These are phyloP conservation scores for Secale cereale DNA, from an alignment of 176 grass and related monocot genomes.

Conservation along the genomic window DNA sequence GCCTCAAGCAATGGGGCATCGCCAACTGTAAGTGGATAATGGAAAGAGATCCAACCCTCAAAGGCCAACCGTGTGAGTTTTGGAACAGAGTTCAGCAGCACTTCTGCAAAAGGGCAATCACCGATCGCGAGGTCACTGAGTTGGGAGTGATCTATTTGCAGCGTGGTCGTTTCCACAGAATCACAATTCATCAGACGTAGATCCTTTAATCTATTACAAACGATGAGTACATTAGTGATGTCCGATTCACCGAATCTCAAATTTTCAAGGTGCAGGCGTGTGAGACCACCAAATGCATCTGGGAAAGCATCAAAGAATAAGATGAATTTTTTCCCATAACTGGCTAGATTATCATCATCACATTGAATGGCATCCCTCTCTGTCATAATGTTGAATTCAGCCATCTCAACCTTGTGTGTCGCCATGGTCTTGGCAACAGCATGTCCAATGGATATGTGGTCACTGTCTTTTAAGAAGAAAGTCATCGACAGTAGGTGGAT, in stretches of 20 bases:
- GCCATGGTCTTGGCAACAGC: neutral
- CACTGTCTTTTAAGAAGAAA: neutral
- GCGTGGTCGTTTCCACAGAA: neutral
- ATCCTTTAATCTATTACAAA: neutral
- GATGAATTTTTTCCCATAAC: neutral
- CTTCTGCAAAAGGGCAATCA: neutral
- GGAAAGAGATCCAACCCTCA: neutral
- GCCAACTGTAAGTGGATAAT: neutral
- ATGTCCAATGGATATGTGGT: neutral
- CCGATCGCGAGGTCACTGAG: neutral
- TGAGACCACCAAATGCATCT: neutral
- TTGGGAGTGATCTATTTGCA: neutral
- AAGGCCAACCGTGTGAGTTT: neutral
- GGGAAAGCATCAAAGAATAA: neutral
- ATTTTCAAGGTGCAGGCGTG: neutral
- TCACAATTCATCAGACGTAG: neutral
- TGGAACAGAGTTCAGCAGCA: neutral
- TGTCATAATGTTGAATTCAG: neutral
- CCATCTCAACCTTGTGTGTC: neutral
- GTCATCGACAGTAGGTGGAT: neutral
- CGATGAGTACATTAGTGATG: neutral
- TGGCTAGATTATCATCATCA: neutral
- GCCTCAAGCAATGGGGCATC: neutral
- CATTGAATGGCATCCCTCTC: neutral
- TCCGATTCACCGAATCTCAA: neutral